Evolutionary conservation across 495 filamentous ascomycete genomes (phyloP).

Genomic region (Aspergillus homomorphus): DNA sequence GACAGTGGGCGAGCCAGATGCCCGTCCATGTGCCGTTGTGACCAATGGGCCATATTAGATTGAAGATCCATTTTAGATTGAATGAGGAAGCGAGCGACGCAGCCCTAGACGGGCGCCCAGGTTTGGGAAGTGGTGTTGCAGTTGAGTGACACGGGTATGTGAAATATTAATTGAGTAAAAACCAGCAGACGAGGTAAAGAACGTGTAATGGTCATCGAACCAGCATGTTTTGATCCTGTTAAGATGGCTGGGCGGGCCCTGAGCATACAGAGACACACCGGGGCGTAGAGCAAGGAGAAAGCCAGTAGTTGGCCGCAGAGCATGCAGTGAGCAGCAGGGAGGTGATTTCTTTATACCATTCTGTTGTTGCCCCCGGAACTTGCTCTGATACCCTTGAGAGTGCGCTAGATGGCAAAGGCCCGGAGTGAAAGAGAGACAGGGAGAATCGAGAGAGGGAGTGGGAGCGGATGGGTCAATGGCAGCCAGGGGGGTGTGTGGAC

Average conservation of each 20-base stretch:
- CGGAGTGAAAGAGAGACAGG: not conserved
- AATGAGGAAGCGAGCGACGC: slow-evolving; percentile 24
- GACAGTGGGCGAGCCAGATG: not conserved
- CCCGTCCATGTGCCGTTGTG: not conserved
- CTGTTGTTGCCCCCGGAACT: not conserved
- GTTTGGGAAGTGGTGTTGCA: not conserved
- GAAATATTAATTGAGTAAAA: not conserved
- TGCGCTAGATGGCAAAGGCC: not conserved
- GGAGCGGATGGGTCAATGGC: not conserved
- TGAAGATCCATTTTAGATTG: slow-evolving; percentile 2
- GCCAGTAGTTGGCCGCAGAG: not conserved
- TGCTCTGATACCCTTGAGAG: not conserved
- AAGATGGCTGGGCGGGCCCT: not conserved
- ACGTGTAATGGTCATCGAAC: slow-evolving; percentile 4
- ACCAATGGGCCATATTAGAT: not conserved
- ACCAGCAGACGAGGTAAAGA: slow-evolving; percentile 8
- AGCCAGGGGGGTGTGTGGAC: not conserved
- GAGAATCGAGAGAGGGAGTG: not conserved
- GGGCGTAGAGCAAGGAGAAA: not conserved
- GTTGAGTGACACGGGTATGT: not conserved
- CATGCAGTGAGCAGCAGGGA: not conserved
- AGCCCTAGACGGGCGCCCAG: slow-evolving; percentile 10
- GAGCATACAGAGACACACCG: not conserved
- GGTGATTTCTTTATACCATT: not conserved
- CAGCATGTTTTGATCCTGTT: not conserved